Conservation (phyloP, 768 basidiomycete genomes). For the Mycena epipterygia region DNA sequence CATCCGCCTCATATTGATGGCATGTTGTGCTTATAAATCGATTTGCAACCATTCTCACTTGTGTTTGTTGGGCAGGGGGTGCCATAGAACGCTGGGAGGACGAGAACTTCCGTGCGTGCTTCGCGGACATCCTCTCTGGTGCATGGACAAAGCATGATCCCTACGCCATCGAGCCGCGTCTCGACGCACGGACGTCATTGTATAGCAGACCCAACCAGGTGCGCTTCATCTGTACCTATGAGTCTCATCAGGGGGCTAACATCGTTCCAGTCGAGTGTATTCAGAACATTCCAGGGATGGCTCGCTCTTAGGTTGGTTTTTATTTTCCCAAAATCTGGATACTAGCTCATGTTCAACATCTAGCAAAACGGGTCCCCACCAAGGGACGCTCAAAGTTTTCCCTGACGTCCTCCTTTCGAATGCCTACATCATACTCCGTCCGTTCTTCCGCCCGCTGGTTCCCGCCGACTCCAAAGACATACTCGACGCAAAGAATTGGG, state of each 20-base stretch:
- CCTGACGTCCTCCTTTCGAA: constrained; percentile 69
- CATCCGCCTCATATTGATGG: constrained; percentile 49
- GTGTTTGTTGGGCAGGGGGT: constrained; percentile 57
- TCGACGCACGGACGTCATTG: constrained; percentile 65
- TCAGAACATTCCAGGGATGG: constrained; percentile 73
- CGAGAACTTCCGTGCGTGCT: constrained; percentile 60
- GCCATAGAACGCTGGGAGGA: constrained; percentile 76
- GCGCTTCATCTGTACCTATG: constrained; percentile 6
- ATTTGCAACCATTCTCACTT: background rate
- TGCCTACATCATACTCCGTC: constrained; percentile 72
- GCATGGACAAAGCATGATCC: constrained; percentile 69
- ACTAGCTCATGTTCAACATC: constrained; percentile 1
- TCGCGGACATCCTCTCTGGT: constrained; percentile 63
- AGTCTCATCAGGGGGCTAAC: background rate
- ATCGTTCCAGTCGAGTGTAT: constrained; percentile 47
- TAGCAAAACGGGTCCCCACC: constrained; percentile 65
- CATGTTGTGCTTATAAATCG: background rate
- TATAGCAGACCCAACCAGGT: constrained; percentile 63
- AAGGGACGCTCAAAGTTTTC: constrained; percentile 72
- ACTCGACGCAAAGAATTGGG: constrained; percentile 58
- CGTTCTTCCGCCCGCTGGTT: constrained; percentile 70
- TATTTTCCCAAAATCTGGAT: constrained; percentile 40
- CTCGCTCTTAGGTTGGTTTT: constrained; percentile 61
- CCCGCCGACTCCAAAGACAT: constrained; percentile 49
- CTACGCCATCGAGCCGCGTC: constrained; percentile 63